phyloP scores from a whole-genome alignment of 805 yeast genomes.

The Saccharomycopsis malanga region DNA sequence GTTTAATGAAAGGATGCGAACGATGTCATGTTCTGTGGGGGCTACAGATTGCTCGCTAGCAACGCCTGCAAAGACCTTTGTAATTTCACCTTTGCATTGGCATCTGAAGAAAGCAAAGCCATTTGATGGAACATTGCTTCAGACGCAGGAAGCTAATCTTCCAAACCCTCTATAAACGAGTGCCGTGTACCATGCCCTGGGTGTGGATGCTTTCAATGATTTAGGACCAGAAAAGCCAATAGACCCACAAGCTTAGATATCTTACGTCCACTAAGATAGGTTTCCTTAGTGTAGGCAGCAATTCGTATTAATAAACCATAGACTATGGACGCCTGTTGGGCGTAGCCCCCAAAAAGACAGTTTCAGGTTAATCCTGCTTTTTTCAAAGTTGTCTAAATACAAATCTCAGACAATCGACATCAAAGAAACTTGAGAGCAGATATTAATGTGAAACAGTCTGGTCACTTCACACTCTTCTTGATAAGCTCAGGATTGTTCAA shows the following conservation, averaged over 20 bases:
- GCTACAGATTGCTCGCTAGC: constrained; percentile 60
- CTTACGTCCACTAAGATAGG: constrained; percentile 73
- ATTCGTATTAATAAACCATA: constrained; percentile 80
- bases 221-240: constrained; percentile 65
- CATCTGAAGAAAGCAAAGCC: constrained; percentile 58
- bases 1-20: constrained; percentile 47
- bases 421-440: constrained; percentile 76
- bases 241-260: constrained; percentile 75
- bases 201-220: constrained; percentile 16
- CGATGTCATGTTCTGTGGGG: constrained; percentile 36
- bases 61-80: constrained; percentile 64
- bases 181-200: constrained; percentile 14
- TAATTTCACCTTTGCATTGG: constrained; percentile 38
- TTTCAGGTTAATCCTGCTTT: constrained; percentile 58
- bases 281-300: constrained; percentile 71
- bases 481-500: constrained; percentile 28
- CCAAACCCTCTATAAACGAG: constrained; percentile 61
- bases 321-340: constrained; percentile 85
- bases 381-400: constrained; percentile 64
- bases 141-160: constrained; percentile 72
- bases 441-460: constrained; percentile 66
- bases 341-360: constrained; percentile 73
- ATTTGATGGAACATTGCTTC: constrained; percentile 81
- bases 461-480: constrained; percentile 37
- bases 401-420: constrained; percentile 84